Base-by-base conservation (phyloP, 2,329 filamentous ascomycete species). In the Aureobasidium musti region DNA sequence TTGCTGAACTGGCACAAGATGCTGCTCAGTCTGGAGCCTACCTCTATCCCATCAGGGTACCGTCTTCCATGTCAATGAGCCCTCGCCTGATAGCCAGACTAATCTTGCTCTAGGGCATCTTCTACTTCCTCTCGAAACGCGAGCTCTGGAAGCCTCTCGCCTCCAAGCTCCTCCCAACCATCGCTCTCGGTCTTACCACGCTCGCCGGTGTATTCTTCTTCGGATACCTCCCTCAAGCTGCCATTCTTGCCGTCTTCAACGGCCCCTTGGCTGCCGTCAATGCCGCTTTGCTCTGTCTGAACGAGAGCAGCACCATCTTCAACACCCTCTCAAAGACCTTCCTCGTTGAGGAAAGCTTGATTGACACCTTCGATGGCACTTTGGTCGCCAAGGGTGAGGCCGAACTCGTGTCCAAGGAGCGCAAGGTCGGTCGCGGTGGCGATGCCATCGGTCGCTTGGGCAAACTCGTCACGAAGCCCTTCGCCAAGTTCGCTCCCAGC, bases 301-400 rank as follows among this genome's bases (percentile, higher is more conserved):
- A 79, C 69, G 82, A 84, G 70, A 78, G 77, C 69, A 81, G 79
- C 49, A 82, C 82, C 19, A 77, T 83, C 64, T 81, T 81, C 71
- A 81, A 79, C 67, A 75, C 86, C 37, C 74, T 89, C n/a, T 82
- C 83, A 52, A 87, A 88, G 72, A 89, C 85, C 49, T 94, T 92
- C 75, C 79, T 97, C 43, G 85, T 97, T 52, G 87, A 91, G 70
- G 91, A 96, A 69, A 90, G 91, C 0, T 82, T 97, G 39, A 82
- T 95, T 30, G 92, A 97, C 76, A 94, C 91, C 0, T 97, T 97
- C 75, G 94, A 97, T 74, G 92, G 90, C 21, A 83, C 82, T 0
- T 80, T 89, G 2, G 71, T 89, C 2, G 80, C 82, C 4, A 80
- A 82, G 60, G 82, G 83, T 8, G 80, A 85, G 59, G 83, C 81